Base-by-base conservation (phyloP, 2,329 filamentous ascomycete genomes). In the Chrysoporthe austroafricana region DNA sequence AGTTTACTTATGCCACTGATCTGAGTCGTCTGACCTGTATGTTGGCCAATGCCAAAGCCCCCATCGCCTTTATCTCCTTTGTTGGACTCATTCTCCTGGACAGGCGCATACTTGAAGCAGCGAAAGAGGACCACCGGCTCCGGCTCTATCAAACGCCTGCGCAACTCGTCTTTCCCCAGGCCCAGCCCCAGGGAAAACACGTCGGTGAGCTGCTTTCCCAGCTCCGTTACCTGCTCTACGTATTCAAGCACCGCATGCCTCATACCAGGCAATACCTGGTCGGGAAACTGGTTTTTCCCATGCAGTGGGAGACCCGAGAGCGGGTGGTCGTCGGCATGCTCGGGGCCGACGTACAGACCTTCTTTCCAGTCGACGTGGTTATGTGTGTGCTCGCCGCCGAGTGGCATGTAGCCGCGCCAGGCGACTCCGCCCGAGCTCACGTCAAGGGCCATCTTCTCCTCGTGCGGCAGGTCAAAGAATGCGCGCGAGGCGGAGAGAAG, bases 391-490 rank as follows among this genome's bases (percentile, higher is more conserved):
- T 60, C 58, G 8, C 58, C 58, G 21, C 58, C 58, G 36, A 42
- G 42, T 14, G 58, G 58, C 58, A 60, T 60, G 36, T 60, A 60
- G 39, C 58, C 58, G n/a, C 58, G 58, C 58, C 58, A 60, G 14
- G 58, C 58, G 8, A 14, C 11, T 4, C 58, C 58, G 18, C 58
- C 58, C 1, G 36, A 0, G 9, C 42, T 8, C 4, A 60, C 36
- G 8, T 60, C 36, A 5, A 46, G 21, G 1, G 34, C 18, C 21
- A 44, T 9, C 36, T 60, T 60, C 5, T 8, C 21, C 13, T 43
- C n/a, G 1, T 5, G 18, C 39, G 58, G 18, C 11, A 60, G 39
- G 58, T 21, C 36, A n/a, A 60, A 60, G 42, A 60, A 60, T 39
- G 58, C 58, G 58, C 42, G 36, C 13, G 42, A 26, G 39, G 58